phyloP scores from a whole-genome alignment of 371 early-diverging fungal species.

The Mortierella sp. region DNA sequence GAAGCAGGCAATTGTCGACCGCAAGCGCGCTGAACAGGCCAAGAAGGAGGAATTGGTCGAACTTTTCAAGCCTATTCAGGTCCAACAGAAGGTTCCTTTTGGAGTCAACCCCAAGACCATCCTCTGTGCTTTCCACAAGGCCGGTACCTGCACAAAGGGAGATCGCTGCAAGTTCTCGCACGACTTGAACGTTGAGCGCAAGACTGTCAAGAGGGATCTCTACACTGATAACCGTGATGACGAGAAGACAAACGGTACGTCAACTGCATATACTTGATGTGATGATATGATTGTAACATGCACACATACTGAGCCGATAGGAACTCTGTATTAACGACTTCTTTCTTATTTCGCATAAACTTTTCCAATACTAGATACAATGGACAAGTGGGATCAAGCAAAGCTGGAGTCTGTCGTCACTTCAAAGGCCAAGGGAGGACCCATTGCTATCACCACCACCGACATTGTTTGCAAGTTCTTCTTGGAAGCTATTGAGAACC shows the following conservation, averaged over 20 bases:
- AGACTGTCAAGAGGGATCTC: slow-evolving; percentile 91
- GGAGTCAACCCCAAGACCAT: slow-evolving; percentile 99
- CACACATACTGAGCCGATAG: background rate
- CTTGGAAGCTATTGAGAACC: slow-evolving; percentile 97
- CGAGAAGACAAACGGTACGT: slow-evolving; percentile 63
- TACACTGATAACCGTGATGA: slow-evolving; percentile 90
- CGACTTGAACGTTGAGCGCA: slow-evolving; percentile 92
- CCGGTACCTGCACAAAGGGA: slow-evolving; percentile 95
- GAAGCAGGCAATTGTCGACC: slow-evolving; percentile 59
- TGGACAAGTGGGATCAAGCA: slow-evolving; percentile 96
- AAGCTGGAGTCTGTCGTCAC: slow-evolving; percentile 92
- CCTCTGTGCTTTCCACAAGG: slow-evolving; percentile 94
- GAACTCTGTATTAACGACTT: background rate
- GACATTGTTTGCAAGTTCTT: slow-evolving; percentile 99
- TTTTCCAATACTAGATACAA: slow-evolving; percentile 74
- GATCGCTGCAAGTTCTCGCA: slow-evolving; percentile 99
- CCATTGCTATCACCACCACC: slow-evolving; percentile 86
- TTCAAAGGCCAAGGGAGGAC: slow-evolving; percentile 82
- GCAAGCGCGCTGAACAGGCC: slow-evolving; percentile 80
- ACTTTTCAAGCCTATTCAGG: slow-evolving; percentile 92
- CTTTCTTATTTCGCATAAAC: background rate
- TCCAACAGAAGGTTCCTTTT: slow-evolving; percentile 97
- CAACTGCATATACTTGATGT: background rate
- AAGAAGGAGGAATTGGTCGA: slow-evolving; percentile 87
- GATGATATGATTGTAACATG: background rate